Evolutionary conservation across 345 rosid genomes (phyloP).

Genomic region (Citrus reticulata): DNA sequence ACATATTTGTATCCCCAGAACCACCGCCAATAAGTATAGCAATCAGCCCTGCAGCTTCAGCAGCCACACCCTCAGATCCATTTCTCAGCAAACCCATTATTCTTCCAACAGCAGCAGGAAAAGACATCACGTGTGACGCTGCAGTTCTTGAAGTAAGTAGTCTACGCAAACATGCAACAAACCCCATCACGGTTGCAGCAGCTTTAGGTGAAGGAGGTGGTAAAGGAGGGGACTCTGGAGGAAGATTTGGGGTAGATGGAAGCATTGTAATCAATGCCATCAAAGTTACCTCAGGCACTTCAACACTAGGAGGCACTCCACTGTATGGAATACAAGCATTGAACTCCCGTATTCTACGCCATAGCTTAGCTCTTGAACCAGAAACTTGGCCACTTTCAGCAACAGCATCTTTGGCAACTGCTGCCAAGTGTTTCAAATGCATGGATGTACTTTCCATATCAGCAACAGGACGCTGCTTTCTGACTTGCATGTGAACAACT

Average conservation of each 20-base stretch:
- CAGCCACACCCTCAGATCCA: constrained; percentile 97
- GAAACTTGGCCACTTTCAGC: constrained; percentile 96
- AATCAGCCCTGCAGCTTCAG: constrained; percentile 88
- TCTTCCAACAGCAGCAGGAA: constrained; percentile 99
- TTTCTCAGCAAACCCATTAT: constrained; percentile 98
- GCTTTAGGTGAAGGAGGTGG: constrained; percentile 99
- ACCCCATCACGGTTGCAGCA: constrained; percentile 98
- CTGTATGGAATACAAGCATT: constrained; percentile 87
- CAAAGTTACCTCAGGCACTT: constrained; percentile 93
- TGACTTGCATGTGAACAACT: constrained; percentile 59
- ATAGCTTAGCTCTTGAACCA: constrained; percentile 90
- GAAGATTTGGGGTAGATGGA: constrained; percentile 86
- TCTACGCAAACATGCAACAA: constrained; percentile 93
- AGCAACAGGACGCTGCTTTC: constrained; percentile 46
- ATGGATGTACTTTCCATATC: constrained; percentile 71
- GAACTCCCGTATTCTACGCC: constrained; percentile 99
- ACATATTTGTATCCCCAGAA: constrained; percentile 54
- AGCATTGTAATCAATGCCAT: constrained; percentile 99
- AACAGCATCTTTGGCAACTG: constrained; percentile 98
- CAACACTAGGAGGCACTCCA: constrained; percentile 80
- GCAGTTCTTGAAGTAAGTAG: constrained; percentile 86
- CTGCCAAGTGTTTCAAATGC: constrained; percentile 96
- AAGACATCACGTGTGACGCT: constrained; percentile 95
- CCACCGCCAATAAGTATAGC: constrained; percentile 89
- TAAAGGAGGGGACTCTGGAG: constrained; percentile 93